Evolutionary conservation across 192 early-diverging fungal genomes (phyloP).

Genomic region (Dissophora ornata): DNA sequence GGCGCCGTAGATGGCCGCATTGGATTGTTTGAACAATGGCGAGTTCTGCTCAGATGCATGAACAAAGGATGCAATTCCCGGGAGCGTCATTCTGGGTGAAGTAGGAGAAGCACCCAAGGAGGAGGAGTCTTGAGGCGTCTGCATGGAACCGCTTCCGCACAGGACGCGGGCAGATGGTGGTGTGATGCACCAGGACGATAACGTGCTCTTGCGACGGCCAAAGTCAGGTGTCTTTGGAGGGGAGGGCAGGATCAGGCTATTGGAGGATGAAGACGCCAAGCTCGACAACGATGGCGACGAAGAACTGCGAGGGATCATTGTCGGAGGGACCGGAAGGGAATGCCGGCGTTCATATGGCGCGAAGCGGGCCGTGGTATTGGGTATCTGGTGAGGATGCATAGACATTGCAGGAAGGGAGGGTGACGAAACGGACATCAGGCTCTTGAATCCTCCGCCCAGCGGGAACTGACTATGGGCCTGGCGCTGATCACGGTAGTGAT

Average conservation of each 20-base stretch:
- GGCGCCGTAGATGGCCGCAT: not conserved
- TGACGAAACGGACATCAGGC: not conserved
- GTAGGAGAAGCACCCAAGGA: constrained; percentile 2
- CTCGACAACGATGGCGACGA: not conserved
- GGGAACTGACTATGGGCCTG: not conserved
- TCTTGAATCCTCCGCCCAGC: not conserved
- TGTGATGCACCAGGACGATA: constrained; percentile 31
- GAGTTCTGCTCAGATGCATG: constrained; percentile 15
- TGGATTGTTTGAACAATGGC: constrained; percentile 2
- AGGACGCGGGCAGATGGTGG: constrained; percentile 3
- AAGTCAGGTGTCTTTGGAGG: constrained; percentile 46
- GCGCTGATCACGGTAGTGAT: constrained; percentile 9
- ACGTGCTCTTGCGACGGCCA: constrained; percentile 19
- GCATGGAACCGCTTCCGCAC: not conserved
- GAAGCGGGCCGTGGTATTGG: constrained; percentile 29
- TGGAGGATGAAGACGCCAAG: not conserved
- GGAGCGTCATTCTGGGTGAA: constrained; percentile 14
- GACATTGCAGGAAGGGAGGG: not conserved
- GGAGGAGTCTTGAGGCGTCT: not conserved
- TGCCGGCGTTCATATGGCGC: constrained; percentile 51
- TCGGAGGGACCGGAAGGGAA: constrained; percentile 24
- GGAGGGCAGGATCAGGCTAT: constrained; percentile 33
- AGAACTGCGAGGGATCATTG: constrained; percentile 2
- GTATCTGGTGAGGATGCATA: constrained; percentile 6
- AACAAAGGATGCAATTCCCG: constrained; percentile 43